These are phyloP conservation scores for Pharnaceum exiguum DNA, from an alignment of 148 eudicot species.

Conservation along the genomic window DNA sequence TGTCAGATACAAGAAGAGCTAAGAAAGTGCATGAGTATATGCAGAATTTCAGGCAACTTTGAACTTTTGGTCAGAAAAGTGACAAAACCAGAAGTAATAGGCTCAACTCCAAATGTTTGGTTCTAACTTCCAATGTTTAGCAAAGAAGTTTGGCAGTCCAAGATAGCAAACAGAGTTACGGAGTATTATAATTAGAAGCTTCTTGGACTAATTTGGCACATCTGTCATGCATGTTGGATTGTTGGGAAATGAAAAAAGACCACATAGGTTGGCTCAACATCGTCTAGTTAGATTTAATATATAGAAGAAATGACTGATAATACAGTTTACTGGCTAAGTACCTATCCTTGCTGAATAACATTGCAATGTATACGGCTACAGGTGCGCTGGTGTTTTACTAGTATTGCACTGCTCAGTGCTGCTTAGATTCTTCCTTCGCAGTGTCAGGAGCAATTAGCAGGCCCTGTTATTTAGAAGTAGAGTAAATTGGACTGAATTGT, in stretches of 20 bases:
- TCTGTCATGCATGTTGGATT: no score
- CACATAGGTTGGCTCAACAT: background rate
- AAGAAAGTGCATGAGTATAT: background rate
- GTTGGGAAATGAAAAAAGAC: background rate
- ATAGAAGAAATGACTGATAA: background rate
- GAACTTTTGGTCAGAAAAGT: slow-evolving; percentile 10
- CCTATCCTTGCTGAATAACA: background rate
- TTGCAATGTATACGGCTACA: slow-evolving; percentile 10
- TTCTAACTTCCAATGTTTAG: background rate
- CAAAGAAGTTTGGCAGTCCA: background rate
- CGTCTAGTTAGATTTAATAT: background rate
- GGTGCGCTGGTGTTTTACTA: slow-evolving; percentile 6
- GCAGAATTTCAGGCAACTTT: no score
- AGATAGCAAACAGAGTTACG: background rate
- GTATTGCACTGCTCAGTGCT: background rate
- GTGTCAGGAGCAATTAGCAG: no score
- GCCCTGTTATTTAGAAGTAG: background rate
- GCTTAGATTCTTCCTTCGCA: background rate
- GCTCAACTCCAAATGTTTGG: slow-evolving; percentile 5
- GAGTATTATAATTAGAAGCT: slow-evolving; percentile 11
- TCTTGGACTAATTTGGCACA: slow-evolving; percentile 10
- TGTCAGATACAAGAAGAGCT: no score
- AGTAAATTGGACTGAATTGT: background rate
- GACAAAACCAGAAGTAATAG: background rate
- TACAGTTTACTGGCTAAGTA: background rate